Evolutionary conservation across 78 protist genomes (phyloP).

Genomic region (Planoprotostelium fungivorum): DNA sequence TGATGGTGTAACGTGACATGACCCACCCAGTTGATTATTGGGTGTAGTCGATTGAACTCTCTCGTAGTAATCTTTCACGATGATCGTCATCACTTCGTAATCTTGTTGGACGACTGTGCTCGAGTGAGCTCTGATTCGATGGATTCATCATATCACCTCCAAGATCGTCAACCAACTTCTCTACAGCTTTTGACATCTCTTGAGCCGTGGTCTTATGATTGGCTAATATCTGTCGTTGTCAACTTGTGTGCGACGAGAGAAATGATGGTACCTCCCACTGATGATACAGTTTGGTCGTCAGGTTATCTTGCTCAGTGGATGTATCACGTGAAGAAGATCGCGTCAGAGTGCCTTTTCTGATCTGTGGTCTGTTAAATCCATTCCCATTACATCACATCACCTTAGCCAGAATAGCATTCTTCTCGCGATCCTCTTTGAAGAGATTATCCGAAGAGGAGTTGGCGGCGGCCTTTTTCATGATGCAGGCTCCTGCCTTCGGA

Average conservation of each 20-base stretch:
- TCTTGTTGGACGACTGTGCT: not conserved
- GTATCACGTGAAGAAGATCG: not conserved
- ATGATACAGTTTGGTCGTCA: not conserved
- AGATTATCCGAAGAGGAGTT: no score
- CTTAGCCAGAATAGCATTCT: not conserved
- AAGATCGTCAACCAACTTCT: not conserved
- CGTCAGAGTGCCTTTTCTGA: not conserved
- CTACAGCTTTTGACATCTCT: not conserved
- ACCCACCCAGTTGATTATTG: not conserved
- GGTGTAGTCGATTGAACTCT: not conserved
- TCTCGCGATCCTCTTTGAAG: no score
- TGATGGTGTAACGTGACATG: not conserved
- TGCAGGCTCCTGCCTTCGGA: no score
- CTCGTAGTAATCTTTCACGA: not conserved
- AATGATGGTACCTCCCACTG: not conserved
- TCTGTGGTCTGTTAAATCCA: not conserved
- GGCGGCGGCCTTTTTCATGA: no score
- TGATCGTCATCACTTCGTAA: not conserved
- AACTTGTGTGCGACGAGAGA: not conserved
- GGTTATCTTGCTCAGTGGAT: not conserved
- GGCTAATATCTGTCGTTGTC: not conserved
- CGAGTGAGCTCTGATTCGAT: not conserved
- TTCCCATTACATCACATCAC: not conserved
- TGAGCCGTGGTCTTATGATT: not conserved
- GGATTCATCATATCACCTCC: not conserved